Conservation (phyloP, 164 flowering plant genomes). For the Umbellularia californica region DNA sequence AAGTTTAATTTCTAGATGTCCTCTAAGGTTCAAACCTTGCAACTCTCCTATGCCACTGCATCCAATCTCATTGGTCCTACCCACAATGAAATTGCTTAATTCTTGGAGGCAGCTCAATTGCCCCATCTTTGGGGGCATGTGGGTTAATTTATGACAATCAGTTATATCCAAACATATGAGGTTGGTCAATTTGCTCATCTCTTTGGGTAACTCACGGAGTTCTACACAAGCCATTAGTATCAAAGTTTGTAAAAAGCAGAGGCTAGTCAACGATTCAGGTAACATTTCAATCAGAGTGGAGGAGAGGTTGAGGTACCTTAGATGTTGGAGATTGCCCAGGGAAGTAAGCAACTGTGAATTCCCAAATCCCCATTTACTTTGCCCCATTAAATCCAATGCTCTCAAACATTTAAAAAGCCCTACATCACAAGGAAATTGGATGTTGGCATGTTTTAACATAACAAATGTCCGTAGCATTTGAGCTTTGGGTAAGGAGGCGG, state of each 20-base stretch:
- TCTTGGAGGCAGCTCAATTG: background rate
- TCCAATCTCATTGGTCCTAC: no score
- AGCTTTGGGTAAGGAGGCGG: background rate
- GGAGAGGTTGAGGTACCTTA: conserved; percentile 14
- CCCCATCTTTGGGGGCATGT: background rate
- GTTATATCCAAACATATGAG: background rate
- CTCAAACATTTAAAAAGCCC: background rate
- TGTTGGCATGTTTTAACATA: no score
- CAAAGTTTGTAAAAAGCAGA: conserved; percentile 7
- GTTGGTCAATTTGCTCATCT: conserved; percentile 2
- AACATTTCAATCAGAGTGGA: background rate
- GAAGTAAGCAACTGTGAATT: conserved; percentile 2
- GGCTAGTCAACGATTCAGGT: conserved; percentile 7
- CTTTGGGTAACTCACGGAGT: conserved; percentile 9
- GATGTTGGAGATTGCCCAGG: conserved; percentile 10
- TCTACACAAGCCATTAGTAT: fast-evolving
- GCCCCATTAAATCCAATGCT: conserved; percentile 2
- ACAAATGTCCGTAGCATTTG: background rate
- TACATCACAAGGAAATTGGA: background rate
- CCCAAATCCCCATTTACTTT: no score
- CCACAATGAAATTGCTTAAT: background rate
- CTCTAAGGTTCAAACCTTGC: background rate
- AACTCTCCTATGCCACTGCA: background rate
- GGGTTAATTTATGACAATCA: background rate
- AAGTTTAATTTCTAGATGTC: background rate